Evolutionary conservation across 768 basidiomycete species (phyloP).

Genomic region (Boletus coccyginus): DNA sequence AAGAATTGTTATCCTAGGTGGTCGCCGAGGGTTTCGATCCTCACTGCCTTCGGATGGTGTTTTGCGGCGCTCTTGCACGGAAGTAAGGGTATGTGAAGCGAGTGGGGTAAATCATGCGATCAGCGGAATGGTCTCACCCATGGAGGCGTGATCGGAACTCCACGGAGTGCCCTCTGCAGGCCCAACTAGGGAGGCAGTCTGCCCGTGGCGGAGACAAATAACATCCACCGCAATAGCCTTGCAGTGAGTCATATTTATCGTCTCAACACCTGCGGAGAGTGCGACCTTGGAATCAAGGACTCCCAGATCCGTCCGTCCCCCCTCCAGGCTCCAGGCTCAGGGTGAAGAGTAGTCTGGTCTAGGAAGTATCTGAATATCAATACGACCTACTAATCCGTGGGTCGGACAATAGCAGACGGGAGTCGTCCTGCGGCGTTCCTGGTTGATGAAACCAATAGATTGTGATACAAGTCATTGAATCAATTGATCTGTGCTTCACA

Average conservation of each 20-base stretch:
- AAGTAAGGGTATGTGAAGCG: conserved; percentile 19
- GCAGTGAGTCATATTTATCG: background rate
- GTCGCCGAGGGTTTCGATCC: conserved; percentile 16
- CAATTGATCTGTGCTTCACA: background rate
- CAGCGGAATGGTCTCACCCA: conserved; percentile 1
- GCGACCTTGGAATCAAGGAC: background rate
- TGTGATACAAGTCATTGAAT: conserved; percentile 2
- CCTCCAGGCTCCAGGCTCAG: background rate
- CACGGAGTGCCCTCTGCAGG: conserved; percentile 16
- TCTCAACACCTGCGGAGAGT: background rate
- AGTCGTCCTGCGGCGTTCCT: conserved; percentile 1
- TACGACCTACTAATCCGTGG: conserved; percentile 1
- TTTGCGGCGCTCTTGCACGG: conserved; percentile 16
- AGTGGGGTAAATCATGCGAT: conserved; percentile 12
- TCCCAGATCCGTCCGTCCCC: background rate
- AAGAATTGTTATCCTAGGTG: conserved; percentile 2
- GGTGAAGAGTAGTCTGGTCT: background rate
- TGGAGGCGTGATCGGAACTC: conserved; percentile 20
- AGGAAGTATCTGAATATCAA: background rate
- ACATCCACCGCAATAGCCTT: background rate
- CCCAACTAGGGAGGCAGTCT: background rate
- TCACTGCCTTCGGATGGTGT: conserved; percentile 21
- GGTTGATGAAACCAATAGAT: conserved; percentile 7
- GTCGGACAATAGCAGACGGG: conserved; percentile 12
- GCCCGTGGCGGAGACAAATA: conserved; percentile 1